Base-by-base conservation (phyloP, 2,329 filamentous ascomycete genomes). In the Endoconidiophora laricicola region DNA sequence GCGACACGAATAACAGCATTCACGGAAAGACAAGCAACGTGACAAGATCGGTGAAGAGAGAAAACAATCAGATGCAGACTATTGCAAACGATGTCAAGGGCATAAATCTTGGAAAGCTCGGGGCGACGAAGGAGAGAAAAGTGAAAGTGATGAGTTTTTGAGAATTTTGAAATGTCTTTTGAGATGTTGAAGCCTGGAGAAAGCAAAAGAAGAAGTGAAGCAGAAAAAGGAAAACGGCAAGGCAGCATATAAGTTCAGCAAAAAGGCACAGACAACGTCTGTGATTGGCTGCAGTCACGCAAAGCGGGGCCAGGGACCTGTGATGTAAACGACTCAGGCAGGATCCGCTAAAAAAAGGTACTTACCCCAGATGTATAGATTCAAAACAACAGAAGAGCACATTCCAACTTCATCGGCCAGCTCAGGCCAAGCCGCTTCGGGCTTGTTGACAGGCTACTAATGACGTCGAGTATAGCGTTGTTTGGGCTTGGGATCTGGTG, bases 331-430 rank as follows among this genome's bases (percentile, higher is more conserved):
- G 24, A 49, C 44, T 20, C 36, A 26, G 14, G 20, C 22, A 49
- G 47, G 47, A 33, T 44, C 47, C 47, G n/a, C 50, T 43, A 40
- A 52, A 52, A 48, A 52, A 48, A 40, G 50, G 42, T 37, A 48
- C 41, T 48, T 52, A 52, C 50, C 50, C 50, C 50, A 48, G 50
- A 52, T 48, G 40, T 37, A 23, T 44, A 14, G 10, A 29, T 29
- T 29, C 26, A 29, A 29, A 29, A 29, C 26, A 29, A 10, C 42
- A 44, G 26, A 29, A 29, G 3, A 29, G 26, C 26, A 29, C 26
- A 7, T 29, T 29, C 26, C 26, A 29, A 10, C 26, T 29, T 29
- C 26, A 29, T 29, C 26, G 26, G 26, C 26, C 26, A 29, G 26
- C 26, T 6, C 26, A 29, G 26, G 26, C 26, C 6, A 29, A 29